phyloP scores from a whole-genome alignment of 768 basidiomycete genomes.

The Leucocoprinus sp. region DNA sequence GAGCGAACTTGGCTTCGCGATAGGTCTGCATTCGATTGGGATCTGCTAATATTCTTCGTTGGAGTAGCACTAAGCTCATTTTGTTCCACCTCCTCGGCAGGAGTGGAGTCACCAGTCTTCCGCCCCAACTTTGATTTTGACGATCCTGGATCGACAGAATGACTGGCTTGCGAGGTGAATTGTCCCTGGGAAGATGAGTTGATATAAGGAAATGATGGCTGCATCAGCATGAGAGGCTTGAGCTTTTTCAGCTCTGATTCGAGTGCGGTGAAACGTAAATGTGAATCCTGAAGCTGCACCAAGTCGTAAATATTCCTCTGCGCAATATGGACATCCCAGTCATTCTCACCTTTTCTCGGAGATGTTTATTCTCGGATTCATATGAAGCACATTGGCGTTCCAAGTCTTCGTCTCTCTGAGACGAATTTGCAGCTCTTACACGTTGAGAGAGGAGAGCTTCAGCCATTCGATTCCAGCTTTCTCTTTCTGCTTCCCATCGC shows the following conservation, averaged over 20 bases:
- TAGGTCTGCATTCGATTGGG: not conserved
- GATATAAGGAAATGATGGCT: conserved; percentile 30
- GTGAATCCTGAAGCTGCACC: conserved; percentile 49
- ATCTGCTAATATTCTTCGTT: not conserved
- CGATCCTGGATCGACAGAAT: not conserved
- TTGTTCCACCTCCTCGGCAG: not conserved
- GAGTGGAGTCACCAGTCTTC: conserved; percentile 12
- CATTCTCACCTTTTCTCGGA: conserved; percentile 50
- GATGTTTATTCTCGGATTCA: conserved; percentile 52
- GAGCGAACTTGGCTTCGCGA: not conserved
- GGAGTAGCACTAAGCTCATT: not conserved
- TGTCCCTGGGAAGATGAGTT: not conserved
- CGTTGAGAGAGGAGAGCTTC: conserved; percentile 55
- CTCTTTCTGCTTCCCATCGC: conserved; percentile 55
- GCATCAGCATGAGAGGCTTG: conserved; percentile 62
- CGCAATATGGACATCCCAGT: not conserved
- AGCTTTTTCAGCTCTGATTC: conserved; percentile 60
- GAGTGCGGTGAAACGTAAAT: conserved; percentile 42
- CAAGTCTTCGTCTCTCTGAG: conserved; percentile 43
- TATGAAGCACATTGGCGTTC: conserved; percentile 41
- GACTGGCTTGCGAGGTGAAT: not conserved
- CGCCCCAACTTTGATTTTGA: conserved; percentile 19
- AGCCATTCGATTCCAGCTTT: conserved; percentile 56
- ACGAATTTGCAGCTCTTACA: conserved; percentile 25
- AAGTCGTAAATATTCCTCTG: not conserved